Conservation (phyloP, 2,329 filamentous ascomycete genomes). For the Colletotrichum kahawae region DNA sequence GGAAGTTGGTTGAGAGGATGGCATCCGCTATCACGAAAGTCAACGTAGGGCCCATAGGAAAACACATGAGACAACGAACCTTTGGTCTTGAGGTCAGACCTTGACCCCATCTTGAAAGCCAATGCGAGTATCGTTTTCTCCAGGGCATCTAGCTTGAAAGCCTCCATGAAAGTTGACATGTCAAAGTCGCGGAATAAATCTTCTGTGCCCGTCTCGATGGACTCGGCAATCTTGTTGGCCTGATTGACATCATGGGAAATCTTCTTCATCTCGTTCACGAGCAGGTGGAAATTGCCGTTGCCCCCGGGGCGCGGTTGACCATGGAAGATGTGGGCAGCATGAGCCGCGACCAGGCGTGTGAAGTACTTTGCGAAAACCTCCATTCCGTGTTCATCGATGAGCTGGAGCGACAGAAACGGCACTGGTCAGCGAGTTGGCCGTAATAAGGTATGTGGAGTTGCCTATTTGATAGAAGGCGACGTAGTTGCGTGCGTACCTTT, state of each 20-base stretch:
- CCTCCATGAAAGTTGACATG: slow-evolving; percentile 91
- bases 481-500: slow-evolving; percentile 66
- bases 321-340: slow-evolving; percentile 90
- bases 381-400: slow-evolving; percentile 98
- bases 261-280: slow-evolving; percentile 86
- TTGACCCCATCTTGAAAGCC: slow-evolving; percentile 84
- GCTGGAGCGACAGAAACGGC: slow-evolving; percentile 51
- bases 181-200: slow-evolving; percentile 97
- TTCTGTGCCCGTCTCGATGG: slow-evolving; percentile 87
- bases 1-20: slow-evolving; percentile 82
- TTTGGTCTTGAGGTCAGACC: slow-evolving; percentile 85
- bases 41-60: slow-evolving; percentile 47
- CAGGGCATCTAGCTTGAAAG: slow-evolving; percentile 90
- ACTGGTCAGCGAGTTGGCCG: slow-evolving; percentile 16
- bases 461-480: background rate
- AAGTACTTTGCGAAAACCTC: slow-evolving; percentile 98
- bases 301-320: slow-evolving; percentile 74
- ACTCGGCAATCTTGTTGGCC: slow-evolving; percentile 89
- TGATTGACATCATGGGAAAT: slow-evolving; percentile 81
- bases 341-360: slow-evolving; percentile 87
- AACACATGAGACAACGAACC: slow-evolving; percentile 57
- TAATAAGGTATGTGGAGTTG: background rate
- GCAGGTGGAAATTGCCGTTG: slow-evolving; percentile 83
- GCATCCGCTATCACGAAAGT: slow-evolving; percentile 71
- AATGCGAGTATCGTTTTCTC: slow-evolving; percentile 87